A percentile compares a stretch with the other conserved stretches of the same genome.
phyloP scores from a whole-genome alignment of 2,329 filamentous ascomycete species.

The Diaporthe caulivora region DNA sequence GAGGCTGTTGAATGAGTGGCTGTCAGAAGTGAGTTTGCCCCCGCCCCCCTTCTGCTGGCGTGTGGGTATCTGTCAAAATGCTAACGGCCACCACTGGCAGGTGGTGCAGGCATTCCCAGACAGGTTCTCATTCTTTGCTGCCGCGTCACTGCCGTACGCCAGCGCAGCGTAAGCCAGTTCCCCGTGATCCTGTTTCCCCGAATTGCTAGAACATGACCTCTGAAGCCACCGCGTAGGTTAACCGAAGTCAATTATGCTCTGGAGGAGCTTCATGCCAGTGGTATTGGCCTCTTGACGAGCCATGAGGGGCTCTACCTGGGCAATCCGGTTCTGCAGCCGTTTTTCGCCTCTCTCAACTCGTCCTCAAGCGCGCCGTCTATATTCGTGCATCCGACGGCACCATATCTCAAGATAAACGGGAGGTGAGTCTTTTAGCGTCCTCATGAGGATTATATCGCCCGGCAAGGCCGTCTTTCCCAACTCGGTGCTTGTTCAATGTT shows the following conservation, averaged over 20 bases:
- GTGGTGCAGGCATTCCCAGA: background rate
- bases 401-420: background rate
- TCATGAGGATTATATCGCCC: no score
- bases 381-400: background rate
- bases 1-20: constrained; percentile 4
- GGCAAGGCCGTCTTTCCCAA: background rate
- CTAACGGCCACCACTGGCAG: background rate
- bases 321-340: background rate
- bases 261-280: background rate
- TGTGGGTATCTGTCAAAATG: no score
- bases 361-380: background rate
- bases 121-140: background rate
- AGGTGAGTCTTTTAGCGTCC: background rate
- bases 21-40: background rate
- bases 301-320: constrained; percentile 7
- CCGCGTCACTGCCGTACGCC: background rate
- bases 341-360: background rate
- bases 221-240: background rate
- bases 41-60: no score
- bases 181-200: background rate
- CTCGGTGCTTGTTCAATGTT: background rate
- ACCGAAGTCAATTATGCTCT: background rate
- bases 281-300: background rate
- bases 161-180: background rate
- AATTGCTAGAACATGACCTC: background rate